A percentile compares a stretch with the other conserved stretches of the same genome.
phyloP scores from a whole-genome alignment of 2,329 filamentous ascomycete genomes.

The Hypoxylon sp. region DNA sequence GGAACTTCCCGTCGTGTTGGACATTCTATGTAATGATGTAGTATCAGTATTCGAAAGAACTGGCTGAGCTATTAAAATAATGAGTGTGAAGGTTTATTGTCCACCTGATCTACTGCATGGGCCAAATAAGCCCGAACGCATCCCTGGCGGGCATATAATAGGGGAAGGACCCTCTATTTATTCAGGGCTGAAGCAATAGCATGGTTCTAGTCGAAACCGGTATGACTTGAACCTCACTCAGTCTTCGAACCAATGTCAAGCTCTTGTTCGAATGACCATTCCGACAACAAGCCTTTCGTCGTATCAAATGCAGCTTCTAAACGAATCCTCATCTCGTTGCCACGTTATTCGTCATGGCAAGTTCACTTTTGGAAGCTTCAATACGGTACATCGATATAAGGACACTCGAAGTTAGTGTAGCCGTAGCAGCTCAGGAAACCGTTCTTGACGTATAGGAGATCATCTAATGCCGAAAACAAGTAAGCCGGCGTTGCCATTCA shows the following conservation, averaged over 20 bases:
- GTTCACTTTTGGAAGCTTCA: background rate
- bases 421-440: slow-evolving; percentile 37
- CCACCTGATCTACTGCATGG: background rate
- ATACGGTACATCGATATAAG: slow-evolving; percentile 6
- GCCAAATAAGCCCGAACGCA: background rate
- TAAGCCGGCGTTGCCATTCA: slow-evolving; percentile 2
- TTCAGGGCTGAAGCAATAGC: too few species aligned
- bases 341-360: background rate
- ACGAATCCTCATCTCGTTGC: background rate
- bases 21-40: too few species aligned
- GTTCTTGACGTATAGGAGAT: slow-evolving; percentile 27
- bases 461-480: slow-evolving; percentile 5
- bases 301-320: background rate
- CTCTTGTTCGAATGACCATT: background rate
- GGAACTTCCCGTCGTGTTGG: too few species aligned
- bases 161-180: background rate
- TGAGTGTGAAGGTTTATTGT: background rate
- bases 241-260: slow-evolving; percentile 6
- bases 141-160: background rate
- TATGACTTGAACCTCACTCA: background rate
- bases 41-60: background rate
- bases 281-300: background rate
- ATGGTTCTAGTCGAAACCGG: slow-evolving; percentile 3
- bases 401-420: slow-evolving; percentile 37
- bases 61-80: too few species aligned